Conservation (phyloP, 2,329 filamentous ascomycete species). For the Phaeosphaeria sp. region DNA sequence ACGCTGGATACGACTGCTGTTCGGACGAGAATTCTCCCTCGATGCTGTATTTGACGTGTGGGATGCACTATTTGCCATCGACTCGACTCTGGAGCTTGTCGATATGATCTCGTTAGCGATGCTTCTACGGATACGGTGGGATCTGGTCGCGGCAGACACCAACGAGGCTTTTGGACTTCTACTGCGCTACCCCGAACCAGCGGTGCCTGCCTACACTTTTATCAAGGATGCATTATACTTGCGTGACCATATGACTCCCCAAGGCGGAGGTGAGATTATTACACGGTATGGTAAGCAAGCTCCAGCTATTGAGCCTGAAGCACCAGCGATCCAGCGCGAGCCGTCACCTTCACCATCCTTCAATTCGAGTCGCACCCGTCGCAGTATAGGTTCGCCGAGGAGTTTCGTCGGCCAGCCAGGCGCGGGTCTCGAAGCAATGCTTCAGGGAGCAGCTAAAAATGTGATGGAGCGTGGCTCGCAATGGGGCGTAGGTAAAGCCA, state of each 20-base stretch:
- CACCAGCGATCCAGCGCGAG: constrained; percentile 35
- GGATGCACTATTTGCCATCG: constrained; percentile 90
- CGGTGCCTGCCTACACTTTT: constrained; percentile 76
- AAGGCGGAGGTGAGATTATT: constrained; percentile 71
- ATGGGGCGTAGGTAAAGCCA: constrained; percentile 79
- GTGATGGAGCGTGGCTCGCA: constrained; percentile 76
- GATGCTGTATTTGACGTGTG: constrained; percentile 83
- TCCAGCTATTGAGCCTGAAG: constrained; percentile 35
- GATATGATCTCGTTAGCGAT: constrained; percentile 94
- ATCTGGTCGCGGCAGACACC: constrained; percentile 85
- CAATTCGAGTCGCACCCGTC: constrained; percentile 31
- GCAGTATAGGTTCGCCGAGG: constrained; percentile 36
- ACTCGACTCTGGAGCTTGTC: constrained; percentile 78
- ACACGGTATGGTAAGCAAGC: constrained; percentile 69
- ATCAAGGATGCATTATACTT: constrained; percentile 85
- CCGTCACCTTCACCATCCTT: constrained; percentile 35
- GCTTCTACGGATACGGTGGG: constrained; percentile 90
- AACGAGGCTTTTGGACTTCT: constrained; percentile 82
- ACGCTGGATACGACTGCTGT: constrained; percentile 91
- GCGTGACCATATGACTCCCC: constrained; percentile 66
- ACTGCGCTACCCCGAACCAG: constrained; percentile 77
- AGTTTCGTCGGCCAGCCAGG: constrained; percentile 39
- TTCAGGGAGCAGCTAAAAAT: constrained; percentile 78
- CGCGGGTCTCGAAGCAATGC: constrained; percentile 68
- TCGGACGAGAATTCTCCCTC: constrained; percentile 92